Evolutionary conservation across 1,139 yeast species (phyloP).

Genomic region (Hemisphaericaspora xylanilytica): DNA sequence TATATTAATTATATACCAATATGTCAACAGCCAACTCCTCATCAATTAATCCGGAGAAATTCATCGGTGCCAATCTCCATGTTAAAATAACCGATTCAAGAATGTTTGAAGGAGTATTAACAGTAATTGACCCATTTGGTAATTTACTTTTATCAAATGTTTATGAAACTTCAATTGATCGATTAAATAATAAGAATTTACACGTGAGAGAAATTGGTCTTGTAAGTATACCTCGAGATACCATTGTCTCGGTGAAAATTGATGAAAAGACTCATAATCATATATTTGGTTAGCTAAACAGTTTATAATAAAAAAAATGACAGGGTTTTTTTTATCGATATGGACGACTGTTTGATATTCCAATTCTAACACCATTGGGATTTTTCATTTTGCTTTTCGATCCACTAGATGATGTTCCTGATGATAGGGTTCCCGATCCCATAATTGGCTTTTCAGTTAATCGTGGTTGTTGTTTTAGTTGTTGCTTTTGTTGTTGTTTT

Average conservation of each 20-base stretch:
- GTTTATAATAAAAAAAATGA: no score
- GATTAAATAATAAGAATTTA: conserved; percentile 18
- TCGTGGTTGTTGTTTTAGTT: conserved; percentile 4
- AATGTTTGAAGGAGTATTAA: conserved; percentile 37
- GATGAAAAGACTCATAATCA: conserved; percentile 21
- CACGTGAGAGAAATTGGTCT: conserved; percentile 42
- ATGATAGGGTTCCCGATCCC: no score
- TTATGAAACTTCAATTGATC: conserved; percentile 33
- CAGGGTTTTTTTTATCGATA: no score
- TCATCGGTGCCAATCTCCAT: conserved; percentile 34
- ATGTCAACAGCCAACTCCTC: conserved; percentile 1
- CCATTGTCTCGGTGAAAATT: conserved; percentile 26
- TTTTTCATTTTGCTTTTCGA: no score
- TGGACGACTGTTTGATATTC: no score
- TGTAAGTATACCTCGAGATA: conserved; percentile 44
- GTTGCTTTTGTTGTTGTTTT: conserved; percentile 1
- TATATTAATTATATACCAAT: not conserved
- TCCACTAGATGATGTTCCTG: no score
- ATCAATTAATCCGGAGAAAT: conserved; percentile 22
- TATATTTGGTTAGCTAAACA: conserved; percentile 9
- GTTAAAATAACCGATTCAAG: conserved; percentile 33
- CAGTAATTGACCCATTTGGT: conserved; percentile 49
- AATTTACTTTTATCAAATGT: conserved; percentile 39
- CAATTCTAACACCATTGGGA: no score
- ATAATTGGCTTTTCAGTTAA: not conserved